Base-by-base conservation (phyloP, 1,284 basidiomycete species). In the Pseudozyma pruni region DNA sequence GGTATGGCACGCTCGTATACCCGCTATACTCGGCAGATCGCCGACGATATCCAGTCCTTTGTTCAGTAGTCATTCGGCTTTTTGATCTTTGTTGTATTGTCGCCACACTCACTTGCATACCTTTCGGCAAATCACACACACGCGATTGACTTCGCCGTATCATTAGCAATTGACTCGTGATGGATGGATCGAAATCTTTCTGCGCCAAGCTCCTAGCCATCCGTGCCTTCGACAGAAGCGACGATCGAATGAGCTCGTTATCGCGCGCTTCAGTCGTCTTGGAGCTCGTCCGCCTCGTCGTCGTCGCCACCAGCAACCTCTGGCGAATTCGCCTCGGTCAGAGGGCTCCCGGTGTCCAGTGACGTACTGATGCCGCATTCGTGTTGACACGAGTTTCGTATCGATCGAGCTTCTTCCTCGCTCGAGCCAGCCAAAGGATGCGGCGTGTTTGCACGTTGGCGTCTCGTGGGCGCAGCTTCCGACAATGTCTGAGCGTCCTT, bases 1-100 rank as follows among this genome's bases (percentile, higher is more conserved):
- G 76, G 76, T 25, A 76, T 78, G 64, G 66, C 63, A 8, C 69
- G 81, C 35, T 60, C 49, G 17, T 75, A 73, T 23, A 83, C 69
- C 57, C 83, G 82, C 20, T 80, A 83, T 43, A 75, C 79, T 16
- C 81, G 79, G 8, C 82, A 81, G 54, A 81, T 79, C 41, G 59
- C 70, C 11, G 56, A 68, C 23, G 77, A 79, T 37, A 64, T 79
- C 10, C 52, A 61, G 19, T 49, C 60, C 11, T 79, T 79, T 31
- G 52, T 79, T n/a, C 64, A 48, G 5, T 55, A 67, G 41, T 71
- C 22, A 45, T 3, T 19, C 27, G 13, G 7, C 5, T 40, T 11
- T 6, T 25, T 40, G 2, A 17, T 38, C 37, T 38, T 19, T 38
- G 19, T 38, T 20, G 13, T n/a, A 16, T 35, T 7, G 20, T 17